These are phyloP conservation scores for Trichoderma pleuroti DNA, from an alignment of 2,329 filamentous ascomycete genomes.

Conservation along the genomic window DNA sequence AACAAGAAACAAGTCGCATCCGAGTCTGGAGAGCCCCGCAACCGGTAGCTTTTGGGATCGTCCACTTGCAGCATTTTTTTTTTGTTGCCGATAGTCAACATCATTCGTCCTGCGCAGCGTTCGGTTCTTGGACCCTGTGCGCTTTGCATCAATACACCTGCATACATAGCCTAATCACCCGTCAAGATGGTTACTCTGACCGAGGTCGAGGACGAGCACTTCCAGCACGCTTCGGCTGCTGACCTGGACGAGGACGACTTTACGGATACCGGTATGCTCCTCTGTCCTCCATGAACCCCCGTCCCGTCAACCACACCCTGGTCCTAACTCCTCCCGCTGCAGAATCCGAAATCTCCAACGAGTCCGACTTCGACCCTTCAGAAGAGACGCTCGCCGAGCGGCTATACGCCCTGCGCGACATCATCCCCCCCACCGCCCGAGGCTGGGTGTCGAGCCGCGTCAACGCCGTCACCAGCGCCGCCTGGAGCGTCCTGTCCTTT, in stretches of 20 bases:
- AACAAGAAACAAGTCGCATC: too few species aligned
- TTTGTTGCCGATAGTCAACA: background rate
- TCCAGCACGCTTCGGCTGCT: conserved; percentile 66
- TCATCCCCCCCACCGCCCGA: conserved; percentile 69
- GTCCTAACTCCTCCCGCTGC: conserved; percentile 2
- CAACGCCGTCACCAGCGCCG: conserved; percentile 48
- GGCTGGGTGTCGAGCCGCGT: conserved; percentile 62
- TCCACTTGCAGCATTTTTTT: background rate
- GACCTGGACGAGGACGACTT: conserved; percentile 88
- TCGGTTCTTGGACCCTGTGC: background rate
- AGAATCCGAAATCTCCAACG: conserved; percentile 84
- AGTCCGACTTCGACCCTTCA: conserved; percentile 63
- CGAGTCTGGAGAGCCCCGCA: conserved; percentile 1
- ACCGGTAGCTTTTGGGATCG: background rate
- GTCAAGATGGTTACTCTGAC: conserved; percentile 88
- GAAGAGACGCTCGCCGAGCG: conserved; percentile 64
- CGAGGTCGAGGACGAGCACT: conserved; percentile 96
- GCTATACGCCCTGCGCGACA: conserved; percentile 69
- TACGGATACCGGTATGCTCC: conserved; percentile 89
- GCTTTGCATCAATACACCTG: background rate
- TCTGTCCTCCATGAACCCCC: conserved; percentile 25
- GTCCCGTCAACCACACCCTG: background rate
- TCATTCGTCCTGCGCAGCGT: background rate
- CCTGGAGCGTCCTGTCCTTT: conserved; percentile 60
- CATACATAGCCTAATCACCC: conserved; percentile 20